Evolutionary conservation across 345 rosid species (phyloP), one percentile per base, ranked within the genome.

Genomic region (Erucastrum elatum): DNA sequence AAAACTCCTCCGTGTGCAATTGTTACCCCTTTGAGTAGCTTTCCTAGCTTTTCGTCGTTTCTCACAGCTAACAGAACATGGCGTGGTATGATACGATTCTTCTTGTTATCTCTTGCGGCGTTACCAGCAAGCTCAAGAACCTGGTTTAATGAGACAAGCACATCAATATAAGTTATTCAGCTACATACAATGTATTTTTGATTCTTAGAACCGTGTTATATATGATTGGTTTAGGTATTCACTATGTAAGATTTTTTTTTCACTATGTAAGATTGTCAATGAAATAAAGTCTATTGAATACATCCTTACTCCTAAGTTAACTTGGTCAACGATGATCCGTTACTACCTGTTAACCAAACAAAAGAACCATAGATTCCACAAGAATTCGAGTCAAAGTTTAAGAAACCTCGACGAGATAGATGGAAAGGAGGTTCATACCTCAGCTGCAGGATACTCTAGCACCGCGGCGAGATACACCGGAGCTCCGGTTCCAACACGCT

Each of bases 1-100:
- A 88, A 79, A 2, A 90, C 93, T 2, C 95, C 95, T 2, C 95
- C 91, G n/a, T 90, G 90, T n/a, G 93, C 95, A 13, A 88, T 90
- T 1, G 93, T 90, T 41, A 90, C 93, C 4, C 91, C 93, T 5
- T 87, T 82, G 3, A 90, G 87, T 26, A 90, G 83, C 80, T 81
- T 90, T 27, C 95, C 91, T 46, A 90, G 79, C 67, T 90, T 93
- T 64, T 88, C 95, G 26, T 90, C 95, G 8, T 90, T 90, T 81
- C 95, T 87, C 68, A 90, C 87, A 0, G 95, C 93, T 73, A 90
- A 72, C 2, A 90, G 81, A 17, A 88, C 82, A 74, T 90, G 91
- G 15, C 95, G 84, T 1, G 91, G 93, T 61, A 85, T 86, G 77
- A 90, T 88, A 65, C 93, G 86, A 66, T 82, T 90, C 87, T 90